A percentile compares a stretch with the other conserved stretches of the same genome.
phyloP scores from a whole-genome alignment of 106 monocot species.

The Apostasia shenzhenica region DNA sequence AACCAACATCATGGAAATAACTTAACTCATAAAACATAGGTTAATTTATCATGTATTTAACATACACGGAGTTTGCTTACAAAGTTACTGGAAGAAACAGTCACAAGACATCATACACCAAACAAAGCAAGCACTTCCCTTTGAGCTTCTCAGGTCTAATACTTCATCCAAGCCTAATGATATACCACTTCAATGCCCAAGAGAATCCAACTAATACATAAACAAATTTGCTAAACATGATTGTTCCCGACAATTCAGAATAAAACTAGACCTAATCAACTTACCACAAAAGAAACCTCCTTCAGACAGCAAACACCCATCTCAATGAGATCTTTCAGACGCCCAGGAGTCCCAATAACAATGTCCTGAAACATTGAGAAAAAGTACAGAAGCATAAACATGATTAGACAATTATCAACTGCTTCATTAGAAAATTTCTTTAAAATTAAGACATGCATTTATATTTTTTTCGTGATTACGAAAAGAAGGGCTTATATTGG shows the following conservation, averaged over 20 bases:
- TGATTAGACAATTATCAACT: not conserved
- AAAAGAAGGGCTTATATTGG: too few species aligned
- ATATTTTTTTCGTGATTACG: too few species aligned
- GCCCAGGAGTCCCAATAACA: slow-evolving; percentile 90
- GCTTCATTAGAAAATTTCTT: not conserved
- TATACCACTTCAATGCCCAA: not conserved
- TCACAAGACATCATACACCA: not conserved
- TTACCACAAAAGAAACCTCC: slow-evolving; percentile 88
- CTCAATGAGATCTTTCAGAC: slow-evolving; percentile 94
- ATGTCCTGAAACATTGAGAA: slow-evolving; percentile 52
- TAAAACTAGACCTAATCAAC: not conserved
- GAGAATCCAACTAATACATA: not conserved
- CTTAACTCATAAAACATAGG: not conserved
- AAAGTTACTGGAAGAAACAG: too few species aligned
- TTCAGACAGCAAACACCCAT: slow-evolving; percentile 76
- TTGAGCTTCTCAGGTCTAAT: not conserved
- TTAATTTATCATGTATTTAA: too few species aligned
- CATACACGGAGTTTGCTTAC: too few species aligned
- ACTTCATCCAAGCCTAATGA: not conserved
- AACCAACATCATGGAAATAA: too few species aligned
- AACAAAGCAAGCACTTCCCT: not conserved
- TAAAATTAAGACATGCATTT: too few species aligned
- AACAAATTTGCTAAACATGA: too few species aligned
- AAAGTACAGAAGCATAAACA: not conserved
- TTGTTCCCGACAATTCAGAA: too few species aligned